Percentiles rank a stretch among this genome's conserved stretches.
These are phyloP conservation scores for Ottelia alismoides DNA, from an alignment of 106 monocot genomes.

Conservation along the genomic window DNA sequence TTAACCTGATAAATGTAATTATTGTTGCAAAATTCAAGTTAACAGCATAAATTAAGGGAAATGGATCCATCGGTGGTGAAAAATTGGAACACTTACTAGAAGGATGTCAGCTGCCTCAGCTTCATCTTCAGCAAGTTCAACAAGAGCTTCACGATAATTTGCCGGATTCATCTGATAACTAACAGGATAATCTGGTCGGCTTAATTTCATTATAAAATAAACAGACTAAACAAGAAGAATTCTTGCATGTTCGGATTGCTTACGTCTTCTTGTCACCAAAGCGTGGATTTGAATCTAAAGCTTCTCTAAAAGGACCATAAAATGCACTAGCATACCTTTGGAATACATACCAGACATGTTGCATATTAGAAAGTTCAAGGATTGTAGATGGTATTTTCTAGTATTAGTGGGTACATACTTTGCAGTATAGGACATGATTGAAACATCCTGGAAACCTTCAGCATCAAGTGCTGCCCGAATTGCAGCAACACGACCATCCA, in stretches of 20 bases:
- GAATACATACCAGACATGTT: too few relatives aligned
- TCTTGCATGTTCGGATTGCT: neutral
- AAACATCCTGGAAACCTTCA: slow-evolving; percentile 90
- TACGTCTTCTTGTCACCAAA: slow-evolving; percentile 99
- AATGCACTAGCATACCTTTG: slow-evolving; percentile 98
- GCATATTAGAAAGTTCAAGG: too few relatives aligned
- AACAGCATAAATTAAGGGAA: too few relatives aligned
- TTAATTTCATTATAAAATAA: neutral
- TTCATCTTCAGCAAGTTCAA: slow-evolving; percentile 70
- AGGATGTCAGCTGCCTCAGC: slow-evolving; percentile 94
- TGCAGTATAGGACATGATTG: slow-evolving; percentile 98
- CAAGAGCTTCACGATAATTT: slow-evolving; percentile 86
- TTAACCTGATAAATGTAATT: too few relatives aligned
- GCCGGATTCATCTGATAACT: slow-evolving; percentile 99
- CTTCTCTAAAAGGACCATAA: slow-evolving; percentile 99
- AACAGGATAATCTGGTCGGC: neutral
- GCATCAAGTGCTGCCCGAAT: slow-evolving; percentile 76
- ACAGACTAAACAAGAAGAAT: neutral
- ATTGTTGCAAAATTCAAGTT: too few relatives aligned
- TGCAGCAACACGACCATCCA: slow-evolving; percentile 91
- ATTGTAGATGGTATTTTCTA: too few relatives aligned
- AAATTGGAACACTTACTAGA: slow-evolving; percentile 45
- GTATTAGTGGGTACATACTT: slow-evolving; percentile 67
- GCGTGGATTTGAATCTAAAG: slow-evolving; percentile 94
- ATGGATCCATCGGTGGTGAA: too few relatives aligned